A percentile compares a stretch with the other conserved stretches of the same genome.
These are phyloP conservation scores for Glycine tomentella DNA, from an alignment of 306 rosid species.

Conservation along the genomic window DNA sequence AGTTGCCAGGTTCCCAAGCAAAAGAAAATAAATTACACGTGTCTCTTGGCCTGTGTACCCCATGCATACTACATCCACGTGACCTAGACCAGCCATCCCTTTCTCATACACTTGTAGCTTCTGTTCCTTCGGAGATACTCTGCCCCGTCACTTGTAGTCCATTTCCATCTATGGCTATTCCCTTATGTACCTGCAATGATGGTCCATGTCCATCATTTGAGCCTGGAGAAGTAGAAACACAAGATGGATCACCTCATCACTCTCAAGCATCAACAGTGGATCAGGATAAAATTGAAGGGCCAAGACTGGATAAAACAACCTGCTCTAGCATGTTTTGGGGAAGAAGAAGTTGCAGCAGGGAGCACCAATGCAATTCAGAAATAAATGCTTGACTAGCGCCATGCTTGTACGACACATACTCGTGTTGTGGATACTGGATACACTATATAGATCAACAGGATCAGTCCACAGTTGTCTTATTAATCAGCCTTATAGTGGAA, in stretches of 20 bases:
- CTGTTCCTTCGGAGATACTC: constrained; percentile 83
- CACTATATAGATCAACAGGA: constrained; percentile 38
- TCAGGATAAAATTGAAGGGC: constrained; percentile 79
- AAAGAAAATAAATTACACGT: constrained; percentile 69
- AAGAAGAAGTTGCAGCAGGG: constrained; percentile 96
- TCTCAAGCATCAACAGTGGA: constrained; percentile 65
- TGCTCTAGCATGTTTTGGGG: constrained; percentile 98
- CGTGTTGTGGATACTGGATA: constrained; percentile 27
- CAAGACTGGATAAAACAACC: constrained; percentile 77
- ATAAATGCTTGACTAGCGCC: constrained; percentile 70
- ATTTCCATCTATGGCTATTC: constrained; percentile 91
- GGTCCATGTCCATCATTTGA: constrained; percentile 86
- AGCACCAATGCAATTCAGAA: constrained; percentile 96
- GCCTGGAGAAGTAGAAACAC: constrained; percentile 65
- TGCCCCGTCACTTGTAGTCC: constrained; percentile 95
- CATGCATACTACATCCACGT: constrained; percentile 84
- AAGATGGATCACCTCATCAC: constrained; percentile 61
- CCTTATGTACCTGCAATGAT: constrained; percentile 88
- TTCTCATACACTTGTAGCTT: constrained; percentile 70
- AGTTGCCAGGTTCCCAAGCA: constrained; percentile 73
- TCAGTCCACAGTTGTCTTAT: constrained; percentile 29
- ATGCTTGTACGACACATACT: constrained; percentile 39
- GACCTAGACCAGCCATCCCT: constrained; percentile 63
- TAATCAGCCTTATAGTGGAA: constrained; percentile 22
- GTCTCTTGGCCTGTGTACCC: constrained; percentile 83